Evolutionary conservation across 169 alveolate species (phyloP).

Genomic region (Plasmodium falciparum): DNA sequence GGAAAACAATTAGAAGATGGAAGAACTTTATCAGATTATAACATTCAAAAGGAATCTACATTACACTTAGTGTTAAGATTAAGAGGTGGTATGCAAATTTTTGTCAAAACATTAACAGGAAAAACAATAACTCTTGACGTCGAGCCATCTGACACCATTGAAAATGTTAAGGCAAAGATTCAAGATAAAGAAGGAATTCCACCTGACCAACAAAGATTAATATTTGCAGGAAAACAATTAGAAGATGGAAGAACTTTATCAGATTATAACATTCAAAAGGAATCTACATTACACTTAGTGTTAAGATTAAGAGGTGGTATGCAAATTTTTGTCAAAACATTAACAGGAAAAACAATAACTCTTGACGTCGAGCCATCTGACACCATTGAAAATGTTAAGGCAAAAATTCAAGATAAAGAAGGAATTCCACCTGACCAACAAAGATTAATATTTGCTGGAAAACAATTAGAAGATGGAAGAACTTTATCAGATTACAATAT

Average conservation of each 20-base stretch:
- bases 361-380: constrained; percentile 97
- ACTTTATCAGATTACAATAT: constrained; percentile 99
- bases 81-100: constrained; percentile 87
- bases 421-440: constrained; percentile 99
- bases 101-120: constrained; percentile 85
- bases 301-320: constrained; percentile 82
- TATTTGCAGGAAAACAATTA: constrained; percentile 99
- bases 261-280: constrained; percentile 99
- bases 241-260: constrained; percentile 99
- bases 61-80: constrained; percentile 94
- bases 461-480: constrained; percentile 99
- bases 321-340: constrained; percentile 86
- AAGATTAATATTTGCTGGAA: constrained; percentile 99
- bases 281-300: constrained; percentile 97
- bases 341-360: constrained; percentile 94
- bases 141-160: constrained; percentile 97
- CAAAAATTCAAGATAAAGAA: constrained; percentile 97
- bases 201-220: constrained; percentile 99
- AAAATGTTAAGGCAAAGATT: constrained; percentile 97
- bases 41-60: constrained; percentile 98
- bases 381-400: constrained; percentile 98
- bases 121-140: constrained; percentile 97
- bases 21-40: constrained; percentile 98
- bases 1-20: constrained; percentile 99
- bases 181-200: constrained; percentile 99